Conservation (phyloP, 345 rosid species). For the Syzygium jambos region DNA sequence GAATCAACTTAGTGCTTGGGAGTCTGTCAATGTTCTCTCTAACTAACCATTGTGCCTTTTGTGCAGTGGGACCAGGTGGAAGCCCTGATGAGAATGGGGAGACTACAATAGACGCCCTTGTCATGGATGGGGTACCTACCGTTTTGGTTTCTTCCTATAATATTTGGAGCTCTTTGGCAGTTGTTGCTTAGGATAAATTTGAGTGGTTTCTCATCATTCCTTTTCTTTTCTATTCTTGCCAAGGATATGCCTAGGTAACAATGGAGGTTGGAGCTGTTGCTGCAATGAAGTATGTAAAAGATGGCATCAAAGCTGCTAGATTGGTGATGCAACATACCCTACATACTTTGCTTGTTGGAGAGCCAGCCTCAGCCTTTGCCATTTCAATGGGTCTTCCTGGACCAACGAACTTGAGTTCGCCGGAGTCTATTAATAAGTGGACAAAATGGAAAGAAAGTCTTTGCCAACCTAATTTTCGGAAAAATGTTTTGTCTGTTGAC, state of each 20-base stretch:
- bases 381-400: slow-evolving; percentile 94
- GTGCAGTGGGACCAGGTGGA: slow-evolving; percentile 93
- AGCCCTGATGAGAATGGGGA: slow-evolving; percentile 97
- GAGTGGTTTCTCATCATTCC: not conserved
- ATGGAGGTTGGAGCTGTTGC: slow-evolving; percentile 99
- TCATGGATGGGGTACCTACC: slow-evolving; percentile 80
- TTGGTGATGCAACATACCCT: slow-evolving; percentile 73
- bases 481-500: slow-evolving; percentile 50
- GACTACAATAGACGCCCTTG: slow-evolving; percentile 83
- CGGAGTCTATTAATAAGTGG: slow-evolving; percentile 76
- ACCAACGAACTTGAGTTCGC: slow-evolving; percentile 74
- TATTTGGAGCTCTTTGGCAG: not conserved
- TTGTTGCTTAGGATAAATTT: not conserved
- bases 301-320: slow-evolving; percentile 84
- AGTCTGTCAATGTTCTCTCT: not conserved
- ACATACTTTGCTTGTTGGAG: slow-evolving; percentile 85
- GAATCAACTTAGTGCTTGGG: not conserved
- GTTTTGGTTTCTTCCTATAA: not conserved
- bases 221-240: slow-evolving; percentile 14
- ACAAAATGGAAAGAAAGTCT: slow-evolving; percentile 52
- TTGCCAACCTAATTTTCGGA: slow-evolving; percentile 86
- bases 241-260: slow-evolving; percentile 65
- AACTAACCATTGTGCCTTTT: not conserved
- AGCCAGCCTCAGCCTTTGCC: slow-evolving; percentile 76
- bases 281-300: slow-evolving; percentile 89